Base-by-base conservation (phyloP, 2,329 filamentous ascomycete species). In the Celoporthe dispersa region DNA sequence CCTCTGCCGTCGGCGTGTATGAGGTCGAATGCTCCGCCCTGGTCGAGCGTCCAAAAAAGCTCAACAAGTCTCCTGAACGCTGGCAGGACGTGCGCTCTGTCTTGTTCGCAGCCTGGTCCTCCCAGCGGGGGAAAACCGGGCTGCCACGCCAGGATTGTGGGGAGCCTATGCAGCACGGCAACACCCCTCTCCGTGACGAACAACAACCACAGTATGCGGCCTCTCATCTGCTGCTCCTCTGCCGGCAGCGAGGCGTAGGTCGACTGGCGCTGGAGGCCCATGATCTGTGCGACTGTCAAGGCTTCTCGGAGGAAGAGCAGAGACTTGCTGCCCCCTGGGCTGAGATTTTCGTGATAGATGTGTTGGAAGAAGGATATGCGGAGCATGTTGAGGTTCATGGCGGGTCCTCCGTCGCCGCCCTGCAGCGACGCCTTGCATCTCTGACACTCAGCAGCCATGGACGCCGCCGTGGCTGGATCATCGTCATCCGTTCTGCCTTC, bases 161-260 rank as follows among this genome's bases (percentile, higher is more conserved):
- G 84, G 0, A 86, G 78, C 64, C 84, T 83, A 73, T 86, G 84
- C 19, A 86, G 79, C 71, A 86, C 81, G 16, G 83, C 82, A 7
- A 86, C 84, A 6, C 84, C 84, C 48, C 84, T 75, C 70, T 84
- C 85, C 0, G 84, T 86, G 16, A 86, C 80, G 69, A 85, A 86
- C 0, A 86, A 74, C 1, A 86, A 72, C 83, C 83, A 86, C 16
- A 85, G 69, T 6, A 85, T 79, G 0, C 84, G 78, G 12, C 83
- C 79, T 7, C 82, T 79, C 65, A 85, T 77, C 71, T 84, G 82
- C 60, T 84, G 81, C 64, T 85, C 83, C 3, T 77, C 68, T 6
- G 77, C 71, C 0, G 78, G 72, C 1, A 84, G 74, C 1, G 73
- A 73, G 3, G 73, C 48, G 71, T 85, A 85, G 0, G 80, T 80